phyloP scores from a whole-genome alignment of 768 basidiomycete species.

The Porphyrellus cyaneotinctus region DNA sequence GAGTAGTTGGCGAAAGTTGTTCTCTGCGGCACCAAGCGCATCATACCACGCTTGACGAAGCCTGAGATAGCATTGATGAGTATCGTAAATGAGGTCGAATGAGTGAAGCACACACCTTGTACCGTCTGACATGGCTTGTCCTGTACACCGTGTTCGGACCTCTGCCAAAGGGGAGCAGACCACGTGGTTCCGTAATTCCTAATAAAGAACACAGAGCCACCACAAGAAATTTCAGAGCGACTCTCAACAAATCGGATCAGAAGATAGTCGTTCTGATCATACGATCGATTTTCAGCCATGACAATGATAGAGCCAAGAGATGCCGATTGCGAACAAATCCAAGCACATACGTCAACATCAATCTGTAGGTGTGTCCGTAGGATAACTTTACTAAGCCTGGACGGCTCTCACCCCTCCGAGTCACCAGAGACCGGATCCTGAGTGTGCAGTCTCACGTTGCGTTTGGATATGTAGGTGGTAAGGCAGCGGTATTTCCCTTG shows the following conservation, averaged over 20 bases:
- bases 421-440: constrained; percentile 59
- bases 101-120: constrained; percentile 41
- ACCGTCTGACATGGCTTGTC: constrained; percentile 51
- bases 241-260: background rate
- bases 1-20: constrained; percentile 73
- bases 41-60: constrained; percentile 80
- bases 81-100: background rate
- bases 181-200: constrained; percentile 7
- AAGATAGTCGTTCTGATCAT: background rate
- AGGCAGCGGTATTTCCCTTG: constrained; percentile 71
- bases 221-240: background rate
- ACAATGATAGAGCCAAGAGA: background rate
- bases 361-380: constrained; percentile 7
- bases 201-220: constrained; percentile 1
- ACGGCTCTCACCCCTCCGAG: constrained; percentile 8
- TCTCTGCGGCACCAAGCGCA: constrained; percentile 70
- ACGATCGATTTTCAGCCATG: constrained; percentile 5
- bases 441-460: constrained; percentile 93
- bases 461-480: constrained; percentile 90
- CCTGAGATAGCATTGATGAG: constrained; percentile 36
- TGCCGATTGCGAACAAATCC: too few relatives aligned
- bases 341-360: background rate
- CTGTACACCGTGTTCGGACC: background rate
- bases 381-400: background rate
- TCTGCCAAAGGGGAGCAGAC: background rate